phyloP scores from a whole-genome alignment of 179 eudicot genomes.

The Beta corolliflora region DNA sequence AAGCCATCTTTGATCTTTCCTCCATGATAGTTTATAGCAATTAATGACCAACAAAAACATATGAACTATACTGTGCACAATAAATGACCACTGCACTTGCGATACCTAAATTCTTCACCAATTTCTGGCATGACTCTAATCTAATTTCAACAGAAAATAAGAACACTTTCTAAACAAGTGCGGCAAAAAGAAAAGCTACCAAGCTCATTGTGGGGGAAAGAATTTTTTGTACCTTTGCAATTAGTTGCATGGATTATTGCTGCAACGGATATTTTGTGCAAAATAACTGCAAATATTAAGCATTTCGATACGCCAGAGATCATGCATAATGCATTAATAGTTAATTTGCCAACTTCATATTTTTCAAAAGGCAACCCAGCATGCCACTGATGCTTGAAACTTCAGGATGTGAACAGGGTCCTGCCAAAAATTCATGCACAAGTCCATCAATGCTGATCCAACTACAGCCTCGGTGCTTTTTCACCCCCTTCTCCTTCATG shows the following conservation, averaged over 20 bases:
- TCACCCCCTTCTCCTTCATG: constrained; percentile 70
- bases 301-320: constrained; percentile 8
- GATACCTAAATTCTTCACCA: too few relatives aligned
- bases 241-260: not conserved
- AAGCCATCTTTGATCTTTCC: not conserved
- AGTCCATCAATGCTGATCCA: constrained; percentile 62
- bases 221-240: not conserved
- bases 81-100: too few relatives aligned
- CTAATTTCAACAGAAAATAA: not conserved
- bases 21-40: too few relatives aligned
- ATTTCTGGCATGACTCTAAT: too few relatives aligned
- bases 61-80: too few relatives aligned
- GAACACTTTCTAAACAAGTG: not conserved
- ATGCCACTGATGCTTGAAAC: constrained; percentile 20
- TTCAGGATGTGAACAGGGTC: constrained; percentile 39
- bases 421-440: constrained; percentile 58
- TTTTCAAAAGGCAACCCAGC: constrained; percentile 34
- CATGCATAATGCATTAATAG: not conserved
- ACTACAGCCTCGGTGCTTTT: constrained; percentile 66
- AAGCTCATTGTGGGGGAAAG: not conserved
- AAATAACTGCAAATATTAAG: not conserved
- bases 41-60: too few relatives aligned
- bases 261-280: not conserved
- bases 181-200: not conserved
- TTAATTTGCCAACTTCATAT: constrained; percentile 35